Evolutionary conservation across 495 filamentous ascomycete genomes (phyloP).

Genomic region (Hyaloscypha finlandica): DNA sequence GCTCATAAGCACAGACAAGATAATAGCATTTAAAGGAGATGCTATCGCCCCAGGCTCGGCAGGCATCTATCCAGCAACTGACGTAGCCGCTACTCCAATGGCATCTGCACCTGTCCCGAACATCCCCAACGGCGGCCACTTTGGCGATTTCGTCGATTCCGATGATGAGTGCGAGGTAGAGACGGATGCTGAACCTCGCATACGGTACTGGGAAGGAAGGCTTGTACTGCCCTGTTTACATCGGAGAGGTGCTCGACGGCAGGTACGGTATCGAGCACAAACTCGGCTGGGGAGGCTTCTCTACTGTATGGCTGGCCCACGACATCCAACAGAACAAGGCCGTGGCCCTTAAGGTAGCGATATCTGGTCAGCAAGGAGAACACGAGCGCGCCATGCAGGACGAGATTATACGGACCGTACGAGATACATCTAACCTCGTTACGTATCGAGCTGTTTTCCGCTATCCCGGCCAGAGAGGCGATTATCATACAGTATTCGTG

Average conservation of each 20-base stretch:
- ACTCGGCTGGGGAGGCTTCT: conserved; percentile 21
- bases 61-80: background rate
- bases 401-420: conserved; percentile 10
- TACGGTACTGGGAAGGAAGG: conserved; percentile 1
- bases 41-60: too few species aligned
- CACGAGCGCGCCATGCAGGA: conserved; percentile 1
- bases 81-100: background rate
- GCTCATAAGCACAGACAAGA: too few species aligned
- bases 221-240: conserved; percentile 13
- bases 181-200: conserved; percentile 8
- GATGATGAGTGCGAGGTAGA: conserved; percentile 17
- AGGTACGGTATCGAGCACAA: conserved; percentile 21
- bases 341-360: conserved; percentile 17
- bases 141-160: conserved; percentile 12
- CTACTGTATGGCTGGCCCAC: conserved; percentile 21
- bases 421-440: conserved; percentile 9
- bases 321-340: conserved; percentile 12
- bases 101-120: background rate
- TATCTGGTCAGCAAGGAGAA: background rate
- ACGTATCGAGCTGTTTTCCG: background rate
- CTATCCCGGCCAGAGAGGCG: background rate
- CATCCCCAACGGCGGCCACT: background rate
- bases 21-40: too few species aligned
- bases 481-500: conserved; percentile 34
- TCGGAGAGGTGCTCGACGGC: conserved; percentile 9